phyloP scores from a whole-genome alignment of 768 basidiomycete species.

The Cystobasidium ongulense region DNA sequence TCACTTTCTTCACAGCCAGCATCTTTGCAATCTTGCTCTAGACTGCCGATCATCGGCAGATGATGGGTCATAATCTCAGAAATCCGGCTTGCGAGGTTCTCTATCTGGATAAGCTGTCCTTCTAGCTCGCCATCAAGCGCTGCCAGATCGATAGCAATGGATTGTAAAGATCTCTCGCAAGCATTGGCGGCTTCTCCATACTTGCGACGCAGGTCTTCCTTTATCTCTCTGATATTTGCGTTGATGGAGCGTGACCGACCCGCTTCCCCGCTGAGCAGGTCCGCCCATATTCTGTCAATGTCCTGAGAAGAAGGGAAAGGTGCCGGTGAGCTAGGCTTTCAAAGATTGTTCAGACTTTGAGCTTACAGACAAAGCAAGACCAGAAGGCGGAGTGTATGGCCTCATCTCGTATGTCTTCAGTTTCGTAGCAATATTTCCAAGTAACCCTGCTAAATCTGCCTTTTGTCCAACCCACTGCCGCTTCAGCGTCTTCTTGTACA shows the following conservation, averaged over 20 bases:
- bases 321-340: background rate
- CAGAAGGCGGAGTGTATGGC: constrained; percentile 70
- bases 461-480: constrained; percentile 80
- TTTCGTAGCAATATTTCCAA: constrained; percentile 90
- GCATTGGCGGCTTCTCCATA: constrained; percentile 71
- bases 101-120: constrained; percentile 45
- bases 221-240: constrained; percentile 68
- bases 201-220: background rate
- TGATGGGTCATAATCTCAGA: background rate
- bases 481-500: constrained; percentile 78
- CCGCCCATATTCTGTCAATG: constrained; percentile 68
- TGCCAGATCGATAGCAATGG: constrained; percentile 63
- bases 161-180: constrained; percentile 61
- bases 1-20: constrained; percentile 98
- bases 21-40: constrained; percentile 66
- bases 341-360: background rate
- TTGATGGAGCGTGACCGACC: constrained; percentile 72
- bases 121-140: constrained; percentile 68
- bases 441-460: constrained; percentile 75
- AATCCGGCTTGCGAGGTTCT: background rate
- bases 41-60: constrained; percentile 50
- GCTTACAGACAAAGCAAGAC: constrained; percentile 57
- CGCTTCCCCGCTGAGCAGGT: constrained; percentile 65
- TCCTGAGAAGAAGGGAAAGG: constrained; percentile 48
- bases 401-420: constrained; percentile 77